Evolutionary conservation across 768 basidiomycete genomes (phyloP), one percentile per base, ranked within the genome.

Genomic region (Calocybe cyanea): DNA sequence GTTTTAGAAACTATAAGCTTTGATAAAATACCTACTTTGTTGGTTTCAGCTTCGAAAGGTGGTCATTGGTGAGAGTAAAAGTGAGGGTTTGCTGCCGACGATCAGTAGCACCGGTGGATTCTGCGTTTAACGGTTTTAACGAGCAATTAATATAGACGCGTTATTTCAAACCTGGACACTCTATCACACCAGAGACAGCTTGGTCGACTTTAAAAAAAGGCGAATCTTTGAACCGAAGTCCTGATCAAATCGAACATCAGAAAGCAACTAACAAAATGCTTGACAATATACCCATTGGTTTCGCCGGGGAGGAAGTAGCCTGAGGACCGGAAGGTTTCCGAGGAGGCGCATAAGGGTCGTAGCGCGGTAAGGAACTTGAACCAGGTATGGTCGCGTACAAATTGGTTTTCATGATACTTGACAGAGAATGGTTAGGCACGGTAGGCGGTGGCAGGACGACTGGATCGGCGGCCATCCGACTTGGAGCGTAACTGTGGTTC

Each of bases 61-160:
- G 82, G 43, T 90, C 87, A 42, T 64, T 65, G 35, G 57, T 85
- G 37, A 93, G 70, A n/a, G 73, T 73, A 55, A 93, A 90, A 18
- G 65, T 62, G 24, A 87, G 59, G 7, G 64, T 63, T 53, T 81
- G 80, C 46, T 78, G 77, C 51, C 84, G 79, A 40, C 90, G 79
- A 68, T 94, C 91, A 50, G 80, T 80, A n/a, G 79, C 73, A 50
- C 80, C 85, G 13, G 78, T 77, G 1, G 91, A 90, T 63, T 92
- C 90, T 90, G 52, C 7, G 48, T 20, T 13, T 23, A 41, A 21
- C 37, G 21, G 18, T 43, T 45, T n/a, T n/a, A n/a, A n/a, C n/a
- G n/a, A n/a, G n/a, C n/a, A n/a, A n/a, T 30, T 49, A 48, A n/a
- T 2, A 13, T 35, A 33, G 11, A 32, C 31, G 8, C 17, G 4